Evolutionary conservation across 2,329 filamentous ascomycete genomes (phyloP).

Genomic region (Fonsecaea erecta): DNA sequence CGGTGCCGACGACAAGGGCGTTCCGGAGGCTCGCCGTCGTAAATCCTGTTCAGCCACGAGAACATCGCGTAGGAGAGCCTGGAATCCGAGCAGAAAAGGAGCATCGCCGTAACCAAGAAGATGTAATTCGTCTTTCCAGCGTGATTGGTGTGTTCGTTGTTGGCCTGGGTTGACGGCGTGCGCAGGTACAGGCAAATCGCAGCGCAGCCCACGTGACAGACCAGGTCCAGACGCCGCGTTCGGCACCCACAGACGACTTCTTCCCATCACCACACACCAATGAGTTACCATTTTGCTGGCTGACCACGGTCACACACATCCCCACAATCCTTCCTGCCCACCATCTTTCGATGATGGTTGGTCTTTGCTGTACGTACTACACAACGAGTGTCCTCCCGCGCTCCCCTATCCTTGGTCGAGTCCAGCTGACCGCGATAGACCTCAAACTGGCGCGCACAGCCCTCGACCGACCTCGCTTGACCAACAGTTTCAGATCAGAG

Average conservation of each 20-base stretch:
- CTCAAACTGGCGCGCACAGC: conserved; percentile 23
- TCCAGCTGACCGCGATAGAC: conserved; percentile 7
- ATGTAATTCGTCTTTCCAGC: conserved; percentile 1
- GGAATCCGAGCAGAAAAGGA: background rate
- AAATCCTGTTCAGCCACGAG: conserved; percentile 4
- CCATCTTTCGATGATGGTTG: conserved; percentile 1
- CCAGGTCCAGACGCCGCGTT: background rate
- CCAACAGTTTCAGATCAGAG: conserved; percentile 23
- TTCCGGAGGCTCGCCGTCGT: background rate
- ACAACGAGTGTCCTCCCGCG: background rate
- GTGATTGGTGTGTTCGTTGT: conserved; percentile 18
- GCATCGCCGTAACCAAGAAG: background rate
- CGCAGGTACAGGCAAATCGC: conserved; percentile 16
- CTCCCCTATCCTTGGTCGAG: background rate
- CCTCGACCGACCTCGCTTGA: conserved; percentile 13
- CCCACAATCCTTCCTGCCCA: conserved; percentile 12
- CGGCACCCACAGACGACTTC: background rate
- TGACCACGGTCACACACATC: conserved; percentile 10
- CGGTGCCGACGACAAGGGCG: background rate
- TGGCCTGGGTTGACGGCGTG: background rate
- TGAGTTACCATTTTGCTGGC: background rate
- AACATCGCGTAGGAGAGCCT: background rate
- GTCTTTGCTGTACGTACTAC: background rate
- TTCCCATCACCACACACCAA: conserved; percentile 15
- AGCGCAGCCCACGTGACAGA: conserved; percentile 15